These are phyloP conservation scores for Agmasoma carcini DNA, from an alignment of 371 early-diverging fungal species.

Conservation along the genomic window DNA sequence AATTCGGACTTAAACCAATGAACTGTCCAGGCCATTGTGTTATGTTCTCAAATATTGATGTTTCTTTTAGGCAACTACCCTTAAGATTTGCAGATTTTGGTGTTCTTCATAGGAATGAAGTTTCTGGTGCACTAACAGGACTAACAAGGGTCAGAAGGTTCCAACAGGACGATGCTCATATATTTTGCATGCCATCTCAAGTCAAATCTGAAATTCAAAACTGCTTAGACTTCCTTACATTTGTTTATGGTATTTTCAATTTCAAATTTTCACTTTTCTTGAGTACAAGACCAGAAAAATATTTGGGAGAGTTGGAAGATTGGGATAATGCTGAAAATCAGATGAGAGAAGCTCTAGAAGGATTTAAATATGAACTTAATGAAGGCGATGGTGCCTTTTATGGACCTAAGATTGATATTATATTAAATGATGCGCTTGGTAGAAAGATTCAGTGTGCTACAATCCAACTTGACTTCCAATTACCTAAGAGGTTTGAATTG, in stretches of 20 bases:
- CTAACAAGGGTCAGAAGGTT: slow-evolving; percentile 93
- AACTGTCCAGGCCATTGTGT: slow-evolving; percentile 98
- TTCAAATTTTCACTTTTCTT: slow-evolving; percentile 65
- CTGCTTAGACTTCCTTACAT: slow-evolving; percentile 67
- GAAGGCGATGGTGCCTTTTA: slow-evolving; percentile 98
- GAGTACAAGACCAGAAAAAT: slow-evolving; percentile 89
- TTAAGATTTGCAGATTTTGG: slow-evolving; percentile 95
- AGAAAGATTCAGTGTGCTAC: slow-evolving; percentile 91
- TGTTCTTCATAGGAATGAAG: slow-evolving; percentile 91
- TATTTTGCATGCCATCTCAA: slow-evolving; percentile 77
- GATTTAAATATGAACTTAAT: slow-evolving; percentile 69
- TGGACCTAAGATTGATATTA: slow-evolving; percentile 98
- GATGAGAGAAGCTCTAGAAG: slow-evolving; percentile 64
- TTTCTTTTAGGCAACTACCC: slow-evolving; percentile 85
- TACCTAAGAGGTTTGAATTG: slow-evolving; percentile 75
- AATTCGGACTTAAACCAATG: slow-evolving; percentile 92
- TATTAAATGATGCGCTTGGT: slow-evolving; percentile 74
- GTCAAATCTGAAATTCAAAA: slow-evolving; percentile 64
- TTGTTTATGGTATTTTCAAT: slow-evolving; percentile 67
- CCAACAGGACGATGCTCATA: slow-evolving; percentile 99
- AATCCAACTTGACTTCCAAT: slow-evolving; percentile 89
- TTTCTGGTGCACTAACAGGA: slow-evolving; percentile 83
- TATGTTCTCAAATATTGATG: slow-evolving; percentile 75
- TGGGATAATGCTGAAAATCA: slow-evolving; percentile 78
- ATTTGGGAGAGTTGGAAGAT: slow-evolving; percentile 68